These are phyloP conservation scores for Colletotrichum limetticola DNA, from an alignment of 2,329 filamentous ascomycete genomes.

Conservation along the genomic window DNA sequence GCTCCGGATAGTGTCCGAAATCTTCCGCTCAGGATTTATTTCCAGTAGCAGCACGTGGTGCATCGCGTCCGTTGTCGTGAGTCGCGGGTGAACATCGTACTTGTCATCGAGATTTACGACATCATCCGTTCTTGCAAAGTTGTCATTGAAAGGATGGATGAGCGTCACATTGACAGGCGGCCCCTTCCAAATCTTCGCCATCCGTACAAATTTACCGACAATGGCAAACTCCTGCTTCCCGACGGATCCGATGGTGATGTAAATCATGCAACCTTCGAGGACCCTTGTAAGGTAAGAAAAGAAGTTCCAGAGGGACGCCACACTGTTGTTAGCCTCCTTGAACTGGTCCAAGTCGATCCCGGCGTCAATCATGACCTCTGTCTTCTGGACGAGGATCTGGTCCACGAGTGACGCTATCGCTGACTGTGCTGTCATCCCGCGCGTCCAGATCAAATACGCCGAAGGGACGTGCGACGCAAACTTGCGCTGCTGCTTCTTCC, in stretches of 20 bases:
- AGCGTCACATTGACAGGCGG: slow-evolving; percentile 40
- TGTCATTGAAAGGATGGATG: slow-evolving; percentile 41
- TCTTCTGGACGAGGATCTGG: slow-evolving; percentile 41
- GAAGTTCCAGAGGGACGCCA: slow-evolving; percentile 39
- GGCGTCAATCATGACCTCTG: slow-evolving; percentile 36
- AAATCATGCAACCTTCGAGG: slow-evolving; percentile 40
- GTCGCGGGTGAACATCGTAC: slow-evolving; percentile 42
- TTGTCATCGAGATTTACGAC: slow-evolving; percentile 42
- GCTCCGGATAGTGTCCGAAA: slow-evolving; percentile 39
- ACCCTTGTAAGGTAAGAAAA: slow-evolving; percentile 36
- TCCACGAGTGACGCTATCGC: slow-evolving; percentile 40
- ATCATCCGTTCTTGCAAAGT: slow-evolving; percentile 36
- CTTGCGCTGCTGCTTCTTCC: slow-evolving; percentile 38
- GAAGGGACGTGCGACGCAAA: slow-evolving; percentile 37
- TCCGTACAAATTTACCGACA: slow-evolving; percentile 39
- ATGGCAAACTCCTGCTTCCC: slow-evolving; percentile 41
- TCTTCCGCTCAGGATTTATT: slow-evolving; percentile 33
- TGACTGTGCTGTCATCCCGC: slow-evolving; percentile 42
- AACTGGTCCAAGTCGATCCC: slow-evolving; percentile 38
- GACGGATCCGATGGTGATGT: slow-evolving; percentile 41
- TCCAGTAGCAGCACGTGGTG: slow-evolving; percentile 42
- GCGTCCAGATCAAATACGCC: slow-evolving; percentile 41
- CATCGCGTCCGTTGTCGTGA: slow-evolving; percentile 42
- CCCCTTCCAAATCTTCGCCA: slow-evolving; percentile 39
- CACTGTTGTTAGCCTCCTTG: slow-evolving; percentile 34